Conservation (phyloP, 805 yeast genomes). For the Candida berthetii region DNA sequence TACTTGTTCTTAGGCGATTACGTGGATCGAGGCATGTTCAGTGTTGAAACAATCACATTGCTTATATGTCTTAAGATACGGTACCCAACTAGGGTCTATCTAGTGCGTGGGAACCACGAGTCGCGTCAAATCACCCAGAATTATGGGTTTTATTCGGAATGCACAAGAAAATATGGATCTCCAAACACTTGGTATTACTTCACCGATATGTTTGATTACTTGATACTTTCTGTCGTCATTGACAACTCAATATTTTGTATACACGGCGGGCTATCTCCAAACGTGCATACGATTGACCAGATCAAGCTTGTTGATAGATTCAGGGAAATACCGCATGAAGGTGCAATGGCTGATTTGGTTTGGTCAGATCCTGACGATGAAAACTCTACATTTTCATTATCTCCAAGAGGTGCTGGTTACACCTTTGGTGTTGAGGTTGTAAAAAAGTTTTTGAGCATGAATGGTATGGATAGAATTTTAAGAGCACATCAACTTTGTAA, state of each 20-base stretch:
- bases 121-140: conserved; percentile 95
- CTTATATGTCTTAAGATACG: conserved; percentile 78
- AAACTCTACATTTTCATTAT: conserved; percentile 67
- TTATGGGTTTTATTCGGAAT: conserved; percentile 95
- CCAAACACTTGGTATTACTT: conserved; percentile 81
- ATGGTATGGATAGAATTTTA: conserved; percentile 72
- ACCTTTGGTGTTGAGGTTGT: conserved; percentile 92
- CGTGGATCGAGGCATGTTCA: conserved; percentile 92
- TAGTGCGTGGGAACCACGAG: conserved; percentile 94
- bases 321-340: conserved; percentile 96
- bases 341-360: conserved; percentile 98
- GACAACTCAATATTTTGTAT: conserved; percentile 90
- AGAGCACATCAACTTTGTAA: conserved; percentile 97
- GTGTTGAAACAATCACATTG: conserved; percentile 86
- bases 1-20: conserved; percentile 93
- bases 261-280: conserved; percentile 96
- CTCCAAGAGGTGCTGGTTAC: conserved; percentile 98
- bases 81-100: conserved; percentile 76
- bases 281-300: conserved; percentile 90
- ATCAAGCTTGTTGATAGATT: conserved; percentile 86
- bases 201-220: conserved; percentile 89
- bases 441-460: conserved; percentile 73
- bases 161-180: conserved; percentile 80
- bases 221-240: conserved; percentile 84
- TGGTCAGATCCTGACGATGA: conserved; percentile 98